Evolutionary conservation across 441 rosid species (phyloP).

Genomic region (Raphanus hybrid): DNA sequence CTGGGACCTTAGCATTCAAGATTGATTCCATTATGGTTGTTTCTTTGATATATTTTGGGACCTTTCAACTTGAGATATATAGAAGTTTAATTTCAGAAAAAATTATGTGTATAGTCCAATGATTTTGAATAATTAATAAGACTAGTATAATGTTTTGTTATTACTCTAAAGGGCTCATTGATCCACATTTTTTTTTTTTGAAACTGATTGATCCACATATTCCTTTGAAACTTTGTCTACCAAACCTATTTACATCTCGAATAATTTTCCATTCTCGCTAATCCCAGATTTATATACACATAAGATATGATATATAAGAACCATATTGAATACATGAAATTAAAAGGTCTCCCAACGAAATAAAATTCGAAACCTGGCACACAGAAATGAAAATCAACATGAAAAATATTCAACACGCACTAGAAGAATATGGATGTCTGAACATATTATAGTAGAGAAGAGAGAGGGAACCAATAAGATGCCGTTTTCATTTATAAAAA

Average conservation of each 20-base stretch:
- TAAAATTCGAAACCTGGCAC: neutral
- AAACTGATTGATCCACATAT: too few relatives aligned
- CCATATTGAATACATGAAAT: neutral
- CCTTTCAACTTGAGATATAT: conserved; percentile 6
- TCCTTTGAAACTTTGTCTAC: too few relatives aligned
- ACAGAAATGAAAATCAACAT: neutral
- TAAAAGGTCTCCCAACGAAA: neutral
- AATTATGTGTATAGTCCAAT: neutral
- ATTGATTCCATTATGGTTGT: conserved; percentile 46
- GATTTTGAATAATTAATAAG: too few relatives aligned
- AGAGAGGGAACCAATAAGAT: neutral
- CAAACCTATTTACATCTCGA: too few relatives aligned
- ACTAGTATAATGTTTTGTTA: too few relatives aligned
- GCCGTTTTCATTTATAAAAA: neutral
- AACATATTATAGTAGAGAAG: neutral
- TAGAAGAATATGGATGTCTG: neutral
- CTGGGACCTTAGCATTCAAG: conserved; percentile 14
- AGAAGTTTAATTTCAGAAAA: neutral
- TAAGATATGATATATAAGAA: neutral
- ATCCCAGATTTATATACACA: neutral
- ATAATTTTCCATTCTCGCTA: neutral
- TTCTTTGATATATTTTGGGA: neutral
- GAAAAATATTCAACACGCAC: neutral
- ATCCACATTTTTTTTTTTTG: too few relatives aligned
- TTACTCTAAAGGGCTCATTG: too few relatives aligned